Base-by-base conservation (phyloP, 2,329 filamentous ascomycete species). In the Macrophomina pseudophaseolina region DNA sequence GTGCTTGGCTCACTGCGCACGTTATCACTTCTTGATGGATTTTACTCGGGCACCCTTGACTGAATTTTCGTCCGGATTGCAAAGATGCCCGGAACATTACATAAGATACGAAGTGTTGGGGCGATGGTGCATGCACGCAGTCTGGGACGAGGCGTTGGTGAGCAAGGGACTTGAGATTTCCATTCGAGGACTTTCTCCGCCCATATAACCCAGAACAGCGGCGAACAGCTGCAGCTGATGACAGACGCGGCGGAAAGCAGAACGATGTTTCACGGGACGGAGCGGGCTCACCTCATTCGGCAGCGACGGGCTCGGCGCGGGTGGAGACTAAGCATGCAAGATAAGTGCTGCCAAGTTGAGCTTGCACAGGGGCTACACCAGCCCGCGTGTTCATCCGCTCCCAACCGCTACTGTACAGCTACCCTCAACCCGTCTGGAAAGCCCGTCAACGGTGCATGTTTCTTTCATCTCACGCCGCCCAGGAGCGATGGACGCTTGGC, bases 181-280 rank as follows among this genome's bases (percentile, higher is more conserved):
- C 8, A 62, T 62, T 62, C 58, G 58, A 49, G 58, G 58, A 62
- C n/a, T 62, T 49, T 62, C n/a, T 62, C 42, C 18, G 30, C 30
- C 58, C 42, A 38, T 8, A 16, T 1, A 30, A 62, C 3, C 58
- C 2, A 4, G n/a, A 40, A 11, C 9, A 28, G 56, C 46, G 58
- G 44, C 58, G 44, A 62, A 49, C n/a, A 14, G 28, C 14, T 40
- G 52, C 33, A 54, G 49, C 49, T 33, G 32, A 33, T 28, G 49
- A 16, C 23, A 52, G 28, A 14, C 9, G 49, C 23, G 33, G 40
- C 18, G 52, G n/a, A 14, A 54, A n/a, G 52, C 51, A 54, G 11
- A 35, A 35, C 8, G 23, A 5, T 12, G 32, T 54, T 44, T 58
- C 18, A 42, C 53, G 53, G 53, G 18, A 32, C 54, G 38, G 42